Base-by-base conservation (phyloP, 1,139 yeast species). In the Lodderomyces beijingensis region DNA sequence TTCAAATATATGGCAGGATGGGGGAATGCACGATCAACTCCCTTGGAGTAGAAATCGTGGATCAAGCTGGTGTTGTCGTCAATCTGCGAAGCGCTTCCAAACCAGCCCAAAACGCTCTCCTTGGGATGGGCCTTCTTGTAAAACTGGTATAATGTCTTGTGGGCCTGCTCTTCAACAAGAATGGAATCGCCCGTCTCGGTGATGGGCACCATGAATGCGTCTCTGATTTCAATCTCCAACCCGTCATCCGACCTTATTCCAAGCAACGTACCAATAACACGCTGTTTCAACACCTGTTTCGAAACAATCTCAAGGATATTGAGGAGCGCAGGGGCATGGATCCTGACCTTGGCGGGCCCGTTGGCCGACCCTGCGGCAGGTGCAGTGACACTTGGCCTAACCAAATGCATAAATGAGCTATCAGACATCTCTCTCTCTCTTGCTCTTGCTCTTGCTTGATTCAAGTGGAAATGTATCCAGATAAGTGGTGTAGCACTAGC, bases 201-300 rank as follows among this genome's bases (percentile, higher is more conserved):
- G 52, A 87, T 86, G 30, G 95, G 93, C 34, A 87, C 93, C 59
- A 86, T 75, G 58, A 79, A 87, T 6, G 89, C 86, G 43, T 78
- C 85, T 51, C 79, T 74, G 46, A 87, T 68, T 50, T 81, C 93
- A 31, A 83, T 70, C 49, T 76, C 84, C 18, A 75, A 61, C n/a
- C 95, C 95, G 55, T 86, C 95, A 44, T 86, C 95, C 13, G 91
- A 81, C 55, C 95, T 74, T 33, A 74, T 65, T 25, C 96, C 96
- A 33, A 87, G 65, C 37, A 87, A 70, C 7, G 95, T 83, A 40
- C 96, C 96, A 46, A 87, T 80, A 43, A 82, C 77, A 57, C 94
- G 71, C 45, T 73, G 72, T 43, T 69, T 61, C 33, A 65, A 57
- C 19, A 55, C 59, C 50, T 67, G 73, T 47, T 64, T 65, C 32